Evolutionary conservation across 495 filamentous ascomycete genomes (phyloP).

Genomic region (Cercophora samala): DNA sequence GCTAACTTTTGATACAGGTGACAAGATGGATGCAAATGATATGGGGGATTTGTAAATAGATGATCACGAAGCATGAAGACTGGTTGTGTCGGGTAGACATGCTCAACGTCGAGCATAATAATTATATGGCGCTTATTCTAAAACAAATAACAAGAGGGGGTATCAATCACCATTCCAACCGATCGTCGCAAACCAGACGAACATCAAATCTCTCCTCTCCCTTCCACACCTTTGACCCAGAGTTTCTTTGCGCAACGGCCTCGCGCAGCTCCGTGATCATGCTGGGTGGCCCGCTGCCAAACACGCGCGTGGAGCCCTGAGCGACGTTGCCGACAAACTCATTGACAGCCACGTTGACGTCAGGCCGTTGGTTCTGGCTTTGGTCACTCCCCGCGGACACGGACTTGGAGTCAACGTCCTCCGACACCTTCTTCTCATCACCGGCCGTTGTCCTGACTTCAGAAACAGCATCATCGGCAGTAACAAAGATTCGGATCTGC

Average conservation of each 20-base stretch:
- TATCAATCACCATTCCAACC: slow-evolving; percentile 41
- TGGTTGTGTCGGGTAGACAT: neutral
- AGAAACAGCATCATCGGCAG: slow-evolving; percentile 40
- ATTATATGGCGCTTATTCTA: neutral
- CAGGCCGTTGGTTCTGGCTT: slow-evolving; percentile 23
- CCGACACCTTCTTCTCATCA: slow-evolving; percentile 20
- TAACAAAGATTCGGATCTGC: slow-evolving; percentile 55
- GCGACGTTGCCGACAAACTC: slow-evolving; percentile 39
- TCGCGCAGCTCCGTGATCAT: slow-evolving; percentile 56
- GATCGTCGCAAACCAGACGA: slow-evolving; percentile 54
- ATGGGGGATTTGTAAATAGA: neutral
- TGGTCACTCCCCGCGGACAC: slow-evolving; percentile 11
- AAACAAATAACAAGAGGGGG: slow-evolving; percentile 15
- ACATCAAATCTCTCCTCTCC: slow-evolving; percentile 57
- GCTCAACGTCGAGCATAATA: neutral
- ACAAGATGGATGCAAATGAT: neutral
- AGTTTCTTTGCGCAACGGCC: slow-evolving; percentile 54
- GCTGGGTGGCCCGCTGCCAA: slow-evolving; percentile 59
- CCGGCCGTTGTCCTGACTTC: slow-evolving; percentile 21
- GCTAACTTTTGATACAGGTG: slow-evolving; percentile 4
- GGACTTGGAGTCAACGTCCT: slow-evolving; percentile 15
- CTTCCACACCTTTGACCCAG: slow-evolving; percentile 48
- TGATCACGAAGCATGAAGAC: neutral
- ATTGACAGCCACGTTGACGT: slow-evolving; percentile 34
- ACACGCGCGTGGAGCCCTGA: slow-evolving; percentile 51